Evolutionary conservation across 257 asterid species (phyloP), one percentile per base, ranked within the genome.

Genomic region (Solanum chiquidenum): DNA sequence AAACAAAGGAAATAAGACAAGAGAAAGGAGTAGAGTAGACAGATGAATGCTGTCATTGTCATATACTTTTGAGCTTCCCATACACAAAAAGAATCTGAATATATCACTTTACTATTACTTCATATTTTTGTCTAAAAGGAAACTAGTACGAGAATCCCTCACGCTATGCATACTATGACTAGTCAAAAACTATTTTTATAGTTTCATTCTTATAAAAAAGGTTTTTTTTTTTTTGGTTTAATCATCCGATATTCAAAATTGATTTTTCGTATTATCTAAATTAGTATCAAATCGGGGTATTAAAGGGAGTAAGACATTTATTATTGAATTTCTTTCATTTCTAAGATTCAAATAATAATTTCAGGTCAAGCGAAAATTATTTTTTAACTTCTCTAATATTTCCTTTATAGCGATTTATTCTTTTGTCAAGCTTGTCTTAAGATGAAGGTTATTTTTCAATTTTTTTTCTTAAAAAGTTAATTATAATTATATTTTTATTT

Each of bases 101-200:
- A 77, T 42, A 64, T 64, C 16, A 31, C 35, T 38, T 66, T 66
- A 66, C 34, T 27, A 29, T 3, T 13, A 13, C 3, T 29, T 25
- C 37, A 58, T 52, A 69, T 58, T 35, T 52, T 52, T 46, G 75
- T 86, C 91, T 62, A 90, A 88, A 91, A 87, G 34, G 79, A 89
- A 87, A 89, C 86, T 88, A 73, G 95, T 94, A 92, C 94, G 95
- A 92, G 94, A 93, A 92, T 80, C 85, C 42, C 42, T 16, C 42
- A 25, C 31, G 42, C 12, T 16, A 29, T 21, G 27, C 46, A 69
- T 69, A 29, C n/a, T 29, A 18, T 16, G 85, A 80, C 42, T 38
- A 80, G 29, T 29, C 42, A 80, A 29, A 79, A 14, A 68, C 5
- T 25, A 44, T 44, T 44, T 79, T 14, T 5, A n/a, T n/a, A 40